A percentile compares a stretch with the other conserved stretches of the same genome.
These are phyloP conservation scores for Dinochytrium kinnereticum DNA, from an alignment of 371 early-diverging fungal genomes.

Conservation along the genomic window DNA sequence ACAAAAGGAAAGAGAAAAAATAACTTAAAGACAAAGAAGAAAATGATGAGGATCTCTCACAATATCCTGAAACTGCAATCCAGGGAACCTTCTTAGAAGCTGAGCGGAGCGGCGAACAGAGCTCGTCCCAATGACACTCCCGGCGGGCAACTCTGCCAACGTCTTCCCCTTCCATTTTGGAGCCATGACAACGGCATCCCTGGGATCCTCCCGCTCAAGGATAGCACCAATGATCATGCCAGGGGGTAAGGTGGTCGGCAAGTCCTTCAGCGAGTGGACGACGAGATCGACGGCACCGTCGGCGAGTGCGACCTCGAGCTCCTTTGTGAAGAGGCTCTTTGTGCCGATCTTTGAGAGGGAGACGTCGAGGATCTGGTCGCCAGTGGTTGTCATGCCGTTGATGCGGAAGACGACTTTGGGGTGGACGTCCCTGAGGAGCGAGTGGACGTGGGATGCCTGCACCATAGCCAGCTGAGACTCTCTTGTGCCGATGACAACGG, in stretches of 20 bases:
- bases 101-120: slow-evolving; percentile 91
- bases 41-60: too few relatives aligned
- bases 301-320: slow-evolving; percentile 83
- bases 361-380: slow-evolving; percentile 84
- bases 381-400: slow-evolving; percentile 78
- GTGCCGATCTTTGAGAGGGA: slow-evolving; percentile 91
- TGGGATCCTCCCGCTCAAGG: slow-evolving; percentile 82
- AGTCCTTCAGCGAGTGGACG: slow-evolving; percentile 94
- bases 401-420: slow-evolving; percentile 64
- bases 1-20: slow-evolving; percentile 10
- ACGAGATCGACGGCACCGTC: slow-evolving; percentile 81
- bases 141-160: slow-evolving; percentile 72
- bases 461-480: slow-evolving; percentile 91
- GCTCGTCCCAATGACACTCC: slow-evolving; percentile 89
- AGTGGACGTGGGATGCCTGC: slow-evolving; percentile 81
- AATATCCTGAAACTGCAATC: slow-evolving; percentile 79
- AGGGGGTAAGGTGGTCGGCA: slow-evolving; percentile 85
- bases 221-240: slow-evolving; percentile 88
- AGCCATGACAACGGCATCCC: slow-evolving; percentile 84
- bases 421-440: slow-evolving; percentile 57
- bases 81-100: slow-evolving; percentile 78
- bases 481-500: slow-evolving; percentile 74
- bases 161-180: slow-evolving; percentile 44
- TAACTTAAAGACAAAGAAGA: too few relatives aligned
- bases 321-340: slow-evolving; percentile 93